Evolutionary conservation across 208 protist species (phyloP), one percentile per base, ranked within the genome.

Genomic region (Acanthamoeba sp.): DNA sequence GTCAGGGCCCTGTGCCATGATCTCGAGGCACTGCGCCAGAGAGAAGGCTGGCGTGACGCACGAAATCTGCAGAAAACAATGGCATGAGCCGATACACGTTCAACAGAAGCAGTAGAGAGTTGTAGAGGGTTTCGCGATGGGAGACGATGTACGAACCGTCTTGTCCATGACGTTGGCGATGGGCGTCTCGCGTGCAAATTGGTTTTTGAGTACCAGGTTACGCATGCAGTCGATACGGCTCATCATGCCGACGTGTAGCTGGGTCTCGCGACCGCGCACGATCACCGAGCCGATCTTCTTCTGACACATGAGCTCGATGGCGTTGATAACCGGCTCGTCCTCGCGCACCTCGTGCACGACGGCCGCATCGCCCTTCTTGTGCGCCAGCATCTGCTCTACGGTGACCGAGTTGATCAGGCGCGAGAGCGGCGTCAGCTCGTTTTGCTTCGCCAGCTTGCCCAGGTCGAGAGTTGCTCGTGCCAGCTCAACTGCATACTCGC

Each of bases 241-340:
- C 73, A 84, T 84, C n/a, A 84, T 84, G 73, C 73, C 73, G 10
- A 84, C 73, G 73, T 84, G 73, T 6, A 84, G 73, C 73, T 84
- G 73, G 7, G 73, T 84, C 40, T 84, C 73, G 38, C 38, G 20
- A 0, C 73, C 73, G 36, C 73, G 73, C 38, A 84, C 73, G 29
- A 84, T 52, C 38, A 84, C 73, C 36, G 73, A 84, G 1, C 73
- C 73, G 73, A 84, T 55, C 20, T 24, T 5, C 36, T 84, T 84
- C 3, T 84, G 38, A 24, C 73, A 84, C 73, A 84, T 84, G 40
- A 84, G 36, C 73, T 84, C 73, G 73, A 84, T 84, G 73, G 73
- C 73, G 24, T 55, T 84, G 73, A 84, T 84, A 20, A 84, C 73
- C 16, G 73, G 36, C 22, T 84, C 73, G 73, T 84, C 73, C 73